A percentile compares a stretch with the other conserved stretches of the same genome.
Conservation (phyloP, 257 asterid genomes). For the Solanum dulcamara region DNA sequence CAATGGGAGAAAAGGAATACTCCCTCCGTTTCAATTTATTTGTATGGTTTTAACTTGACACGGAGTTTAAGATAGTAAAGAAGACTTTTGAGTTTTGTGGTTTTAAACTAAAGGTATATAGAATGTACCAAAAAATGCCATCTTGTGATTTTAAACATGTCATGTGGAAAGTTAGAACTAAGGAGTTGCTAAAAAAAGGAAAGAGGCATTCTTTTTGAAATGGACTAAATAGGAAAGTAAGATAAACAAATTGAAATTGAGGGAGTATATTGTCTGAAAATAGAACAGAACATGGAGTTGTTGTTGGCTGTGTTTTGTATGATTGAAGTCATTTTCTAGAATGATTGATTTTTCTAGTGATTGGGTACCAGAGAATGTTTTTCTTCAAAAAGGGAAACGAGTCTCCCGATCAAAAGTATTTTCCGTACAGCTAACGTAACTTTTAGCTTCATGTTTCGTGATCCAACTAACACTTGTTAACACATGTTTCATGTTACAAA, state of each 20-base stretch:
- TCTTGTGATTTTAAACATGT: neutral
- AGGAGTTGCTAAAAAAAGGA: neutral
- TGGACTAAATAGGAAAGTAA: neutral
- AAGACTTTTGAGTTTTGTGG: neutral
- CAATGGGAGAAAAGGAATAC: neutral
- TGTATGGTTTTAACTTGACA: neutral
- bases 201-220: neutral
- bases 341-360: neutral
- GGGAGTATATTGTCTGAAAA: neutral
- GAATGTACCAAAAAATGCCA: neutral
- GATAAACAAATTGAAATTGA: neutral
- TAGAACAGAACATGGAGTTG: neutral
- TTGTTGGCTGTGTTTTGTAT: neutral
- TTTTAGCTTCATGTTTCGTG: neutral
- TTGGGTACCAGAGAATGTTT: neutral
- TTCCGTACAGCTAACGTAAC: neutral
- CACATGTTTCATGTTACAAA: neutral
- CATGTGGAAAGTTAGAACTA: neutral
- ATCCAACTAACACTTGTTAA: neutral
- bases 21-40: neutral
- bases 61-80: neutral
- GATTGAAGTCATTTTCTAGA: neutral
- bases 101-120: neutral
- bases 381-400: neutral
- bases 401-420: neutral